These are phyloP conservation scores for Termitomyces sp. DNA, from an alignment of 768 basidiomycete species.

Conservation along the genomic window DNA sequence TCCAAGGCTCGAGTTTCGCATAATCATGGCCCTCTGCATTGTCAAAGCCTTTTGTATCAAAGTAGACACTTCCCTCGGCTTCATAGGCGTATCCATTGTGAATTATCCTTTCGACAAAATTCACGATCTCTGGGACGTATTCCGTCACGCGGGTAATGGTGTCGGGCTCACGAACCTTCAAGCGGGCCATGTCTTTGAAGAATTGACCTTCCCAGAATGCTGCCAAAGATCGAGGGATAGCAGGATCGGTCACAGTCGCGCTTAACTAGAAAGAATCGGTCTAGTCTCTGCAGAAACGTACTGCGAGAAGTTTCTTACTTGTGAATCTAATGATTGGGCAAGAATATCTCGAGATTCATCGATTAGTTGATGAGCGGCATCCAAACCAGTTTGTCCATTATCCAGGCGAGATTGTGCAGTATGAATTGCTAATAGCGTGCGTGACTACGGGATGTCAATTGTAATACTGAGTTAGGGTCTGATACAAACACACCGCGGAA, in stretches of 20 bases:
- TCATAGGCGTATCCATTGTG: slow-evolving; percentile 77
- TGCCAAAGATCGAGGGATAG: slow-evolving; percentile 76
- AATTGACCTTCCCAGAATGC: slow-evolving; percentile 87
- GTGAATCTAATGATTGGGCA: slow-evolving; percentile 62
- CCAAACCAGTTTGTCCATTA: slow-evolving; percentile 31
- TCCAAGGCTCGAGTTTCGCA: slow-evolving; percentile 94
- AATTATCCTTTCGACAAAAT: slow-evolving; percentile 82
- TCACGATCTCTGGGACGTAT: slow-evolving; percentile 92
- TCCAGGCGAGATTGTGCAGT: slow-evolving; percentile 39
- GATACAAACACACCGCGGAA: slow-evolving; percentile 54
- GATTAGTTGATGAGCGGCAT: slow-evolving; percentile 53
- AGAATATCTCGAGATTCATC: slow-evolving; percentile 76
- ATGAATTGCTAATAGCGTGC: slow-evolving; percentile 46
- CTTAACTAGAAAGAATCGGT: slow-evolving; percentile 45
- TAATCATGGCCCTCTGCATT: slow-evolving; percentile 73
- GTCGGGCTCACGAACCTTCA: slow-evolving; percentile 84
- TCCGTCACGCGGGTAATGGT: slow-evolving; percentile 93
- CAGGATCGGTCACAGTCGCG: slow-evolving; percentile 78
- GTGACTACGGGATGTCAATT: slow-evolving; percentile 30
- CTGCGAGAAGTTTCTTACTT: slow-evolving; percentile 38
- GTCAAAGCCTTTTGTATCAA: slow-evolving; percentile 83
- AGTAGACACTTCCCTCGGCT: slow-evolving; percentile 80
- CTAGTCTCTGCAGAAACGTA: not conserved
- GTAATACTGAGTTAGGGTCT: slow-evolving; percentile 12
- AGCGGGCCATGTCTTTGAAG: slow-evolving; percentile 88